Evolutionary conservation across 768 basidiomycete genomes (phyloP).

Genomic region (Leccinum truebloodii): DNA sequence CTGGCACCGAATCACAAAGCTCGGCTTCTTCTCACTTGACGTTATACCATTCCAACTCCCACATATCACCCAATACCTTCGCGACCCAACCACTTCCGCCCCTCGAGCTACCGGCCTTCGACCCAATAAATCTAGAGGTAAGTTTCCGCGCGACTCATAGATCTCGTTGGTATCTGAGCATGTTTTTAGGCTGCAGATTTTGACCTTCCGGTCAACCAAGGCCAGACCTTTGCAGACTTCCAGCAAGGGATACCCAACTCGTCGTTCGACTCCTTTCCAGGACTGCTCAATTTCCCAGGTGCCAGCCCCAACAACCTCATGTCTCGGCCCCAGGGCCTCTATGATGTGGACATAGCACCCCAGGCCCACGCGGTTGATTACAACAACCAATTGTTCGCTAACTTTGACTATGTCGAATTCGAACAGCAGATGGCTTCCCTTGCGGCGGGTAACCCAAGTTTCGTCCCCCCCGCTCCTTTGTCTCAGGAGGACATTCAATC

Average conservation of each 20-base stretch:
- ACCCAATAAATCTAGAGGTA: slow-evolving; percentile 17
- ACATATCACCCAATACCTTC: slow-evolving; percentile 14
- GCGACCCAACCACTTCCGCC: slow-evolving; percentile 10
- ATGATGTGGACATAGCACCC: slow-evolving; percentile 35
- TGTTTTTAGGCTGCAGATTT: slow-evolving; percentile 12
- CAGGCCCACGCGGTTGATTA: slow-evolving; percentile 7
- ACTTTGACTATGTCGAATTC: slow-evolving; percentile 23
- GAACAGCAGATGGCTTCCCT: slow-evolving; percentile 8
- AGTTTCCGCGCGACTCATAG: not conserved
- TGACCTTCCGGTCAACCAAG: slow-evolving; percentile 14
- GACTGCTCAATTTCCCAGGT: slow-evolving; percentile 34
- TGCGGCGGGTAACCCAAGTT: slow-evolving; percentile 5
- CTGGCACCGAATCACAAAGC: slow-evolving; percentile 18
- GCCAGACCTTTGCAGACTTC: slow-evolving; percentile 6
- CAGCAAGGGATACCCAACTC: slow-evolving; percentile 2
- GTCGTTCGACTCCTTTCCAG: slow-evolving; percentile 28
- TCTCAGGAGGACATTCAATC: slow-evolving; percentile 20
- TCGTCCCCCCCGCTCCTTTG: slow-evolving; percentile 3
- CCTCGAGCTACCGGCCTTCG: not conserved
- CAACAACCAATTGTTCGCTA: slow-evolving; percentile 21
- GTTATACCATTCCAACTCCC: slow-evolving; percentile 8
- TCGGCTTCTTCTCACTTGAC: slow-evolving; percentile 21
- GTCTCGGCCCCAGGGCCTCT: slow-evolving; percentile 37
- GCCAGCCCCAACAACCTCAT: slow-evolving; percentile 34
- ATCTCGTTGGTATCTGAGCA: not conserved